phyloP scores from a whole-genome alignment of 176 grass and related monocot genomes.

The Tillandsia leiboldiana region DNA sequence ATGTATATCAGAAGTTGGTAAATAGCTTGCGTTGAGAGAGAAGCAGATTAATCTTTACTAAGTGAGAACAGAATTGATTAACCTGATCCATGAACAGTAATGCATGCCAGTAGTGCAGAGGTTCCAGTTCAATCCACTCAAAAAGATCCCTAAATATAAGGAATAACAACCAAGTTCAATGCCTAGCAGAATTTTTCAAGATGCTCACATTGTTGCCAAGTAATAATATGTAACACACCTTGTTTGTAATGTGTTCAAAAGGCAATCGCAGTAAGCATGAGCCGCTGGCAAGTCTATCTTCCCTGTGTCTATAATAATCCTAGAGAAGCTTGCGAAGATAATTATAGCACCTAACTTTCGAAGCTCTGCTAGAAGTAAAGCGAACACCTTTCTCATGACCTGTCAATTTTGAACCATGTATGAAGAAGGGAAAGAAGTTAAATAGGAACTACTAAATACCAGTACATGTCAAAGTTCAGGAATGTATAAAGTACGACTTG shows the following conservation, averaged over 20 bases:
- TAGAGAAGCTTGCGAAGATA: constrained; percentile 92
- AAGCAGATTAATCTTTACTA: not conserved
- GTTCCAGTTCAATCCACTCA: constrained; percentile 96
- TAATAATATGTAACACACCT: constrained; percentile 34
- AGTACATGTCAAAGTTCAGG: not conserved
- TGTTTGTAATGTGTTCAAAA: constrained; percentile 91
- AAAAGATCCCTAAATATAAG: constrained; percentile 72
- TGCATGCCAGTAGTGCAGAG: constrained; percentile 86
- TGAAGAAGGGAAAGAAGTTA: constrained; percentile 12
- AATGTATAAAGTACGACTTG: not conserved
- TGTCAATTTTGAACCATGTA: constrained; percentile 27
- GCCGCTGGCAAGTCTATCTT: constrained; percentile 74
- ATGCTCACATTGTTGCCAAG: not conserved
- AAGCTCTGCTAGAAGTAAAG: constrained; percentile 63
- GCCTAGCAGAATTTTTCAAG: not conserved
- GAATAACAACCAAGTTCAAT: not conserved
- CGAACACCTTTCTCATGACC: constrained; percentile 97
- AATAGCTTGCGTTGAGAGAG: not conserved
- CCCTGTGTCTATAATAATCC: constrained; percentile 97
- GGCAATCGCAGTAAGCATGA: constrained; percentile 70
- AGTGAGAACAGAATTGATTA: constrained; percentile 14
- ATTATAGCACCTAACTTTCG: constrained; percentile 77
- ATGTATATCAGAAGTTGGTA: not conserved
- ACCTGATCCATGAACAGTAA: constrained; percentile 97
- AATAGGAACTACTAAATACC: constrained; percentile 4